Evolutionary conservation across 805 yeast species (phyloP).

Genomic region (Komagataella mondaviorum): DNA sequence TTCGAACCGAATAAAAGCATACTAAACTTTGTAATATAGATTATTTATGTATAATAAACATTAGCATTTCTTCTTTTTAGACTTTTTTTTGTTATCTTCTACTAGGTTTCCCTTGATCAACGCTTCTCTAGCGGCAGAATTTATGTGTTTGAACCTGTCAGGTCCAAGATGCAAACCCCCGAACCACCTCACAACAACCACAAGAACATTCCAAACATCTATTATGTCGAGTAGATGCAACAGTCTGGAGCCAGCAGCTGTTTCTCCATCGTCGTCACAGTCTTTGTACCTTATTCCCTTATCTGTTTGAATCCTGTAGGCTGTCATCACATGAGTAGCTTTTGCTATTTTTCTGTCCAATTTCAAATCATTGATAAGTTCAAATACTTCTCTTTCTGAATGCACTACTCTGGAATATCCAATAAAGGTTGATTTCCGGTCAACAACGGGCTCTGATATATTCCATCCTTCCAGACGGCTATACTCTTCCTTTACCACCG

Average conservation of each 20-base stretch:
- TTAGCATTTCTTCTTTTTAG: conserved; percentile 13
- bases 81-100: conserved; percentile 9
- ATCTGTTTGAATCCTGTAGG: conserved; percentile 62
- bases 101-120: conserved; percentile 49
- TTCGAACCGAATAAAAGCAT: neutral
- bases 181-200: conserved; percentile 83
- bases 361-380: conserved; percentile 34
- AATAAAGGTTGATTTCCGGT: conserved; percentile 75
- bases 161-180: conserved; percentile 91
- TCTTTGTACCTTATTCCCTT: conserved; percentile 58
- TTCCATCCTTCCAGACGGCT: conserved; percentile 65
- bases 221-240: conserved; percentile 51
- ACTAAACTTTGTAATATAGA: neutral
- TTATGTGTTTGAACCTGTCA: conserved; percentile 88
- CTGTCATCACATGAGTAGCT: conserved; percentile 74
- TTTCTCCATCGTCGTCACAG: conserved; percentile 94
- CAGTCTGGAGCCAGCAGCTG: conserved; percentile 88
- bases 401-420: conserved; percentile 56
- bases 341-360: conserved; percentile 53
- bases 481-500: neutral
- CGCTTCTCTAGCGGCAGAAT: conserved; percentile 79
- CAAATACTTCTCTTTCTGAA: conserved; percentile 55
- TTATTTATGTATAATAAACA: neutral
- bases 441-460: conserved; percentile 63
- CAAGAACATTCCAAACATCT: conserved; percentile 78